Evolutionary conservation across 345 rosid genomes (phyloP).

Genomic region (Eucalyptus urophylla): DNA sequence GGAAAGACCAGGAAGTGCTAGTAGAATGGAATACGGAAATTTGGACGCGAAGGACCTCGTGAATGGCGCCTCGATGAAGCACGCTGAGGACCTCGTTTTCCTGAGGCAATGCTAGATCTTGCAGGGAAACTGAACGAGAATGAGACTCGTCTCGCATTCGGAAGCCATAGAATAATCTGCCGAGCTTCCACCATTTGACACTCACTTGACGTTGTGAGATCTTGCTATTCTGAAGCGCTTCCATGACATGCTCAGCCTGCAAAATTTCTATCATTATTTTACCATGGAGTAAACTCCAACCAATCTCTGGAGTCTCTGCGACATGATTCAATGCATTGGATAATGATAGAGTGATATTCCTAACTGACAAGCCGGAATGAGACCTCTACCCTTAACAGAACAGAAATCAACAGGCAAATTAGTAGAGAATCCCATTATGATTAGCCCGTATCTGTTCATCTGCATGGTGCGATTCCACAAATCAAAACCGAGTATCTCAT

Average conservation of each 20-base stretch:
- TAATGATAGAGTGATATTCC: neutral
- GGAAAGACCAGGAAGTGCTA: slow-evolving; percentile 14
- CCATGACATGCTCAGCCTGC: slow-evolving; percentile 24
- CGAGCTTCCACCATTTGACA: slow-evolving; percentile 63
- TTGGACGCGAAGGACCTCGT: slow-evolving; percentile 54
- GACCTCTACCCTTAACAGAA: neutral
- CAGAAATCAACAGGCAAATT: neutral
- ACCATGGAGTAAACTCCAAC: neutral
- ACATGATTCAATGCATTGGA: slow-evolving; percentile 19
- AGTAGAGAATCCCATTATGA: neutral
- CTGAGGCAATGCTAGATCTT: slow-evolving; percentile 23
- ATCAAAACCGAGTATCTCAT: neutral
- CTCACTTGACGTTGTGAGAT: slow-evolving; percentile 41
- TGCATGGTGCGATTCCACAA: neutral
- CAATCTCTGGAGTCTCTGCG: slow-evolving; percentile 13
- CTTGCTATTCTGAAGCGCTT: slow-evolving; percentile 21
- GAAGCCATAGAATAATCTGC: slow-evolving; percentile 39
- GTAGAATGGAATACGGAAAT: slow-evolving; percentile 19
- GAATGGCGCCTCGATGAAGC: slow-evolving; percentile 53
- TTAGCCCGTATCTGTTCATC: neutral
- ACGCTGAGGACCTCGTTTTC: slow-evolving; percentile 38
- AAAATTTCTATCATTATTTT: slow-evolving; percentile 23
- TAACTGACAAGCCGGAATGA: neutral
- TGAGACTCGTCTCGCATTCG: slow-evolving; percentile 59
- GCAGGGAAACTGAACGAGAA: slow-evolving; percentile 30